These are phyloP conservation scores for Rhododendron griersonianum DNA, from an alignment of 148 eudicot genomes.

Conservation along the genomic window DNA sequence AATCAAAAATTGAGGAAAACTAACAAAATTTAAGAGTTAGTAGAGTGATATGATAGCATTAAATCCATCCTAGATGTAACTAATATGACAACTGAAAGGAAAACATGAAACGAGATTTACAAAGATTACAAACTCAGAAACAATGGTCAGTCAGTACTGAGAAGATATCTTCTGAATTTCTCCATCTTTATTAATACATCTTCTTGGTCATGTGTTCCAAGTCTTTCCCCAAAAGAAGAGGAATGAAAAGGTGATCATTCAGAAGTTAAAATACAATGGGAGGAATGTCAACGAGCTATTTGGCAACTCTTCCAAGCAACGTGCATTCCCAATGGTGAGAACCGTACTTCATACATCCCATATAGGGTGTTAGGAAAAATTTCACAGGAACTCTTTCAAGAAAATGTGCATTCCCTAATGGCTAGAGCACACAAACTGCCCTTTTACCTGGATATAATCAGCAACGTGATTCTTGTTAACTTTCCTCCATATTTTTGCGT, in stretches of 20 bases:
- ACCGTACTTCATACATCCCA: neutral
- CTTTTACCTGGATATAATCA: neutral
- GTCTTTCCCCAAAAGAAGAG: neutral
- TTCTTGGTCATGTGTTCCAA: neutral
- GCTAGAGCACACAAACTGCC: neutral
- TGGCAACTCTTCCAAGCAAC: neutral
- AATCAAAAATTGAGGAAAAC: conserved; percentile 1
- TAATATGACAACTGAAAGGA: neutral
- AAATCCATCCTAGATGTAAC: neutral
- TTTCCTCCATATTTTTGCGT: neutral
- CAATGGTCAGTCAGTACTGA: neutral
- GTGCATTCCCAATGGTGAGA: neutral
- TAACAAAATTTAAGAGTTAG: neutral
- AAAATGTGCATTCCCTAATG: neutral
- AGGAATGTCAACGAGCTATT: neutral
- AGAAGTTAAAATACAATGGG: neutral
- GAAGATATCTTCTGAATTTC: neutral
- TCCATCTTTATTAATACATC: neutral
- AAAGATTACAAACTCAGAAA: neutral
- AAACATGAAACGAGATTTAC: neutral
- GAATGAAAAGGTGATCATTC: neutral
- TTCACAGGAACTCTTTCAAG: neutral
- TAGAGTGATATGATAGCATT: neutral
- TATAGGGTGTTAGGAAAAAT: neutral
- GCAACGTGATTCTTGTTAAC: neutral